Evolutionary conservation across 495 filamentous ascomycete genomes (phyloP).

Genomic region (Apodospora peruviana): DNA sequence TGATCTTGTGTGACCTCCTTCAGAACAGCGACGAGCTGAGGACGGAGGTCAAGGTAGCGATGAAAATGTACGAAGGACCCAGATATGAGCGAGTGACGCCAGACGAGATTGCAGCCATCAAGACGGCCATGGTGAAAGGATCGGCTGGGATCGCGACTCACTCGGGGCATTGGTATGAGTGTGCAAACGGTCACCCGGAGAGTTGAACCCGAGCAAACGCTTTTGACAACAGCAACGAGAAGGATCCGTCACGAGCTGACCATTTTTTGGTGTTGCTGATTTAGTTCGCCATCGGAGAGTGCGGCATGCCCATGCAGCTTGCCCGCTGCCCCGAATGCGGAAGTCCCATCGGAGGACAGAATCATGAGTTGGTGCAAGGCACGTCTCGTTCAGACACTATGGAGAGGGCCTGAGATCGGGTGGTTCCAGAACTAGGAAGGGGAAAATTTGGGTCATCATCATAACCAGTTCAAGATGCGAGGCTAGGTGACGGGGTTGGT

Average conservation of each 20-base stretch:
- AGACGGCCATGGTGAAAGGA: conserved; percentile 28
- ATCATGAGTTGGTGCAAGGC: conserved; percentile 35
- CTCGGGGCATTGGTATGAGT: conserved; percentile 33
- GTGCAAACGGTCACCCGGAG: conserved; percentile 28
- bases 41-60: neutral
- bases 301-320: conserved; percentile 62
- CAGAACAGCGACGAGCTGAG: neutral
- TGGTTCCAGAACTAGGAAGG: too few relatives aligned
- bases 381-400: neutral
- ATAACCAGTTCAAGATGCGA: too few relatives aligned
- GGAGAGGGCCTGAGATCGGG: too few relatives aligned
- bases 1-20: neutral
- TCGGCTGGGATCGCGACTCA: conserved; percentile 21
- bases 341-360: conserved; percentile 51
- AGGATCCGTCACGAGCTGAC: neutral
- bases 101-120: conserved; percentile 28
- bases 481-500: too few relatives aligned
- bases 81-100: conserved; percentile 23
- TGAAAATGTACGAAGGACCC: neutral
- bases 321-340: conserved; percentile 63
- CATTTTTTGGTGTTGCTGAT: neutral
- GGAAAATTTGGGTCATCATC: too few relatives aligned
- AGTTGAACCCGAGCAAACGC: neutral
- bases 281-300: conserved; percentile 64
- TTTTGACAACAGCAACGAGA: neutral